Percentiles rank a stretch among this genome's conserved stretches.
These are phyloP conservation scores for Vitis rotundifolia DNA, from an alignment of 164 flowering plant genomes.

Conservation along the genomic window DNA sequence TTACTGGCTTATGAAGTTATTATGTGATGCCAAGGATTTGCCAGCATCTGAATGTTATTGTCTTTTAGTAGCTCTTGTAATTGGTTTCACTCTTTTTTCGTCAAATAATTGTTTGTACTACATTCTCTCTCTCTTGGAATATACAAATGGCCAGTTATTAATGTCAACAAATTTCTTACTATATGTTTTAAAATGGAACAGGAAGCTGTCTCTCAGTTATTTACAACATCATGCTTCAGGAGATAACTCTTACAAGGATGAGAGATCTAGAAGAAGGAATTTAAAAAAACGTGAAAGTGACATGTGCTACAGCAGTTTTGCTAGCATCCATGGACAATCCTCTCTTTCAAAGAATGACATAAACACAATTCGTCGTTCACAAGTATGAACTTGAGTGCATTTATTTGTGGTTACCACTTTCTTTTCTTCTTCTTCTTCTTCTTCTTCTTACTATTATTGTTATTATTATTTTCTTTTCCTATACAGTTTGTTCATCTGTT, in stretches of 20 bases:
- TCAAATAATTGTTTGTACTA: neutral
- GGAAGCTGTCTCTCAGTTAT: conserved; percentile 81
- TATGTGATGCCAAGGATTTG: too few species aligned
- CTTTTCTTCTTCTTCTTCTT: neutral
- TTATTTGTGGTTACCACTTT: neutral
- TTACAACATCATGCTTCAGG: conserved; percentile 58
- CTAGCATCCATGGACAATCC: conserved; percentile 31
- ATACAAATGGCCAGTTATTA: too few species aligned
- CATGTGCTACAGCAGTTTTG: conserved; percentile 16
- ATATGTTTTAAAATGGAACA: conserved; percentile 32
- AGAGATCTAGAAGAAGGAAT: conserved; percentile 61
- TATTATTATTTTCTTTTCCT: neutral
- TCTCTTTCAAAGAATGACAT: conserved; percentile 75
- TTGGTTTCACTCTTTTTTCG: neutral
- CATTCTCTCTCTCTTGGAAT: neutral
- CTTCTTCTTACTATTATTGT: neutral
- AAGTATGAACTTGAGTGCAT: conserved; percentile 38
- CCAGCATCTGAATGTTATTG: neutral
- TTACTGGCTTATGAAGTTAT: too few species aligned
- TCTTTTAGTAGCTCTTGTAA: neutral
- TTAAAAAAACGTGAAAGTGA: conserved; percentile 51
- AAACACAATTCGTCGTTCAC: conserved; percentile 75
- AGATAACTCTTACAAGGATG: conserved; percentile 49
- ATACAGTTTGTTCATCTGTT: too few species aligned
- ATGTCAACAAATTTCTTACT: conserved; percentile 4